A percentile compares a stretch with the other conserved stretches of the same genome.
Conservation (phyloP, 2,329 filamentous ascomycete genomes). For the Aureobasidium sp. region DNA sequence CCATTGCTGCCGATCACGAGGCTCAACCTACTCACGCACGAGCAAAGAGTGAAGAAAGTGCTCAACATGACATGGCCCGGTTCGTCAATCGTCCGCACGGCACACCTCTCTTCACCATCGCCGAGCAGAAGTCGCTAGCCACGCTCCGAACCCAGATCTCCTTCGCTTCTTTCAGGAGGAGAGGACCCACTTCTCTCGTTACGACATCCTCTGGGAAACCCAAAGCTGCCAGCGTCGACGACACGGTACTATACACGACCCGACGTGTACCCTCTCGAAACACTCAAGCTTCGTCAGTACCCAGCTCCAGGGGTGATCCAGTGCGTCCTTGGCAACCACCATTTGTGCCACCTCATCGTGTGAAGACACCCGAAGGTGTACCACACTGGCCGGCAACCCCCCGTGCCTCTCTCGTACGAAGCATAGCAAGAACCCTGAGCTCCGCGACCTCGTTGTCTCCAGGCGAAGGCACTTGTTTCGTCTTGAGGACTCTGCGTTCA, state of each 20-base stretch:
- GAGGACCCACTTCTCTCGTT: not conserved
- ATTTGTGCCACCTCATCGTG: slow-evolving; percentile 4
- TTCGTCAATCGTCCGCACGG: slow-evolving; percentile 26
- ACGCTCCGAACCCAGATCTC: slow-evolving; percentile 32
- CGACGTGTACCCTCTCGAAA: not conserved
- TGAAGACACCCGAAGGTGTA: slow-evolving; percentile 17
- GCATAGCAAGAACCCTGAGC: not conserved
- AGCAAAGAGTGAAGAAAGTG: not conserved
- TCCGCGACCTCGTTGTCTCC: not conserved
- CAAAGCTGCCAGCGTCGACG: slow-evolving; percentile 7
- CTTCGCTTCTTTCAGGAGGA: slow-evolving; percentile 18
- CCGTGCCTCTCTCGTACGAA: not conserved
- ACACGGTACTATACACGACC: not conserved
- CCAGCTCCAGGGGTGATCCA: not conserved
- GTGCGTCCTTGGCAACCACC: not conserved
- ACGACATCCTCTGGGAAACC: not conserved
- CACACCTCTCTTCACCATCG: slow-evolving; percentile 36
- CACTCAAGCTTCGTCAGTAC: not conserved
- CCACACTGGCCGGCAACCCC: slow-evolving; percentile 23
- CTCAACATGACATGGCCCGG: slow-evolving; percentile 14
- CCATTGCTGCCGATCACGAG: not conserved
- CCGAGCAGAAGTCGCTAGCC: slow-evolving; percentile 35
- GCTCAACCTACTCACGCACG: not conserved
- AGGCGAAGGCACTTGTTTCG: not conserved
- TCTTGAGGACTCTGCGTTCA: not conserved